phyloP scores from a whole-genome alignment of 2,329 filamentous ascomycete species.

The Verticillium albo-atrum region DNA sequence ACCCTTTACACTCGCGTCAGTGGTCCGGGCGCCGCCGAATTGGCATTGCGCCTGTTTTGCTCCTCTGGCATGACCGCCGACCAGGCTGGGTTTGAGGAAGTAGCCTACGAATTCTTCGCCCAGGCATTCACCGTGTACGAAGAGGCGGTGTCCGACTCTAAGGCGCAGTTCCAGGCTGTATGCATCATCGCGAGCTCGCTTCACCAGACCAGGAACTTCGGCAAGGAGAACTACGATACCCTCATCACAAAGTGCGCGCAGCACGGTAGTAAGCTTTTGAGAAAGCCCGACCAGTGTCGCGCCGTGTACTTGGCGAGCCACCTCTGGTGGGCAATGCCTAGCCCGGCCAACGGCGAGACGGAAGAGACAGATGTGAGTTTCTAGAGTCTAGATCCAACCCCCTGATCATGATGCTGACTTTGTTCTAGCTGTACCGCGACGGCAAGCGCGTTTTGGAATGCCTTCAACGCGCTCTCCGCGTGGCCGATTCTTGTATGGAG shows the following conservation, averaged over 20 bases:
- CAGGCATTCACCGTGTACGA: slow-evolving; percentile 98
- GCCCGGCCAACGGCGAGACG: slow-evolving; percentile 69
- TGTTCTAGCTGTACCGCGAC: slow-evolving; percentile 81
- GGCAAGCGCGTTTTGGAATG: slow-evolving; percentile 97
- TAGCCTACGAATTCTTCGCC: slow-evolving; percentile 96
- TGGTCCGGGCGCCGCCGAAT: slow-evolving; percentile 71
- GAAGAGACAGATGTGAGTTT: slow-evolving; percentile 71
- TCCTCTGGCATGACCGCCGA: slow-evolving; percentile 91
- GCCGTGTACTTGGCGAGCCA: slow-evolving; percentile 96
- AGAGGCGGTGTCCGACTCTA: slow-evolving; percentile 90
- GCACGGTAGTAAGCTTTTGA: slow-evolving; percentile 92
- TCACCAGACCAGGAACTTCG: slow-evolving; percentile 84
- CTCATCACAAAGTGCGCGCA: slow-evolving; percentile 96
- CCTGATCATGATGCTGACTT: slow-evolving; percentile 16
- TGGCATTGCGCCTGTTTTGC: slow-evolving; percentile 85
- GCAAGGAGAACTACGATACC: slow-evolving; percentile 97
- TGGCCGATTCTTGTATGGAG: slow-evolving; percentile 99
- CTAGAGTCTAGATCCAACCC: slow-evolving; percentile 16
- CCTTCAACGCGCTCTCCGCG: slow-evolving; percentile 87
- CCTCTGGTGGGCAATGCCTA: slow-evolving; percentile 94
- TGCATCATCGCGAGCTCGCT: slow-evolving; percentile 88
- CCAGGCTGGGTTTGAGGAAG: slow-evolving; percentile 87
- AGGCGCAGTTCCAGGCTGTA: slow-evolving; percentile 96
- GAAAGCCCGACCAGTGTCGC: slow-evolving; percentile 96
- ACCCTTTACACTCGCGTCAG: slow-evolving; percentile 84